Conservation (phyloP, 352 stramenopile species). For the Phytopythium cucurbitacearum region DNA sequence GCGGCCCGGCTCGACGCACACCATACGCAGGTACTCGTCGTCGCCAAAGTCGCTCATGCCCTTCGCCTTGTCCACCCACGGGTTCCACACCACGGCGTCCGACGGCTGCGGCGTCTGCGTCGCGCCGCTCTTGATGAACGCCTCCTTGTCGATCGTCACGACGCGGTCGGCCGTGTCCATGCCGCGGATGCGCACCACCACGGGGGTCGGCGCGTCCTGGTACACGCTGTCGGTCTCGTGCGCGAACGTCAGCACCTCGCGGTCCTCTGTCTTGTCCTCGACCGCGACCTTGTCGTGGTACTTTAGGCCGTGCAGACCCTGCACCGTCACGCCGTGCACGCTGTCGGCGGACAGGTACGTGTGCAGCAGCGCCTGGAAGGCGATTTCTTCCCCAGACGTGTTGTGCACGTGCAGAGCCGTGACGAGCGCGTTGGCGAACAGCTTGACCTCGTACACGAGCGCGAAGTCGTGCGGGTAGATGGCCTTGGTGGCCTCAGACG, state of each 20-base stretch:
- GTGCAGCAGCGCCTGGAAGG: constrained; percentile 94
- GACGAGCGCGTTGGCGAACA: constrained; percentile 74
- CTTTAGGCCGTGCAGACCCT: constrained; percentile 80
- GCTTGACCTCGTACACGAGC: constrained; percentile 85
- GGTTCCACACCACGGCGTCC: constrained; percentile 94
- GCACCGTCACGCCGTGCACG: constrained; percentile 64
- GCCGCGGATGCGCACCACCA: constrained; percentile 66
- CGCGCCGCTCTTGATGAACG: constrained; percentile 45
- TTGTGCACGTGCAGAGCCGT: constrained; percentile 91
- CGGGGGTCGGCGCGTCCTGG: constrained; percentile 52
- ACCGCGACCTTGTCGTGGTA: constrained; percentile 90
- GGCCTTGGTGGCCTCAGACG: constrained; percentile 32
- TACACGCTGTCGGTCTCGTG: constrained; percentile 90
- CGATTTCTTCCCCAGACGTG: constrained; percentile 72
- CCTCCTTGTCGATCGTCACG: constrained; percentile 73
- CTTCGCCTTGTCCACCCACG: constrained; percentile 91
- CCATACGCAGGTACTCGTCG: constrained; percentile 93
- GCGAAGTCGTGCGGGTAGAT: constrained; percentile 79
- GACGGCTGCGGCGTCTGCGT: constrained; percentile 26
- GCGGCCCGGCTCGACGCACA: constrained; percentile 94
- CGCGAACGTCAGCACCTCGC: constrained; percentile 56
- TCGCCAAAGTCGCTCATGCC: constrained; percentile 93
- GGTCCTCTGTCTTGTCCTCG: constrained; percentile 49
- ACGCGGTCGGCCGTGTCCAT: constrained; percentile 42
- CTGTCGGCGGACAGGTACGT: constrained; percentile 91